Base-by-base conservation (phyloP, 2,329 filamentous ascomycete species). In the Alternaria triticina region DNA sequence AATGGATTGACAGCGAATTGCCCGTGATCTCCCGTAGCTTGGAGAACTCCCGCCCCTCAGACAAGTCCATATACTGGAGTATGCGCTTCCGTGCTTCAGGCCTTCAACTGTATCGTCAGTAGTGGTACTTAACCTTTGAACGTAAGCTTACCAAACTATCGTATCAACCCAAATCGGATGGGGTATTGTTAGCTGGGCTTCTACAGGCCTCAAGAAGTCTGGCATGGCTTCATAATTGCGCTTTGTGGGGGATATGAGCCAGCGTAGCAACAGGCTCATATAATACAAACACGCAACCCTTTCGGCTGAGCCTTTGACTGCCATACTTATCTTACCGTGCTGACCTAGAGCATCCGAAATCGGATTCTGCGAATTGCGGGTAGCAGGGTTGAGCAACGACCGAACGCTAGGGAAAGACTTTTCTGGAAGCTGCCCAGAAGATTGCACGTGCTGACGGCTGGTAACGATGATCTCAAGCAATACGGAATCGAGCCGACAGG, bases 301-400 rank as follows among this genome's bases (percentile, higher is more conserved):
- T 23, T 43, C 55, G 9, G 59, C 30, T 15, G 61, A 28, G 46
- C 55, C 56, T 2, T 46, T 27, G 17, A 59, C 22, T 40, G 25
- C 40, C 62, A 65, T 65, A 4, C 58, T 65, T 9, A 65, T 54
- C 43, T 54, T 20, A 10, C 62, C 62, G 27, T 65, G 62, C 30
- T 49, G 17, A n/a, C 62, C 62, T 17, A 65, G 52, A 15, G 62
- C 62, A 56, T 62, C 58, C 27, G 62, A 65, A n/a, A 65, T 65
- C 15, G 62, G 54, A 30, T 45, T 59, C 6, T 50, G 40, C 4
- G 30, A 25, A 45, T 25, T 56, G 11, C 51, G 8, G 22, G 46
- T 49, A n/a, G 61, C 59, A 6, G 62, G 62, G 45, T 65, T 65
- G 23, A 65, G 44, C 27, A 65, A 30, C 0, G 54, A 54, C 20